Evolutionary conservation across 192 early-diverging fungal species (phyloP).

Genomic region (Coemansia sp.): DNA sequence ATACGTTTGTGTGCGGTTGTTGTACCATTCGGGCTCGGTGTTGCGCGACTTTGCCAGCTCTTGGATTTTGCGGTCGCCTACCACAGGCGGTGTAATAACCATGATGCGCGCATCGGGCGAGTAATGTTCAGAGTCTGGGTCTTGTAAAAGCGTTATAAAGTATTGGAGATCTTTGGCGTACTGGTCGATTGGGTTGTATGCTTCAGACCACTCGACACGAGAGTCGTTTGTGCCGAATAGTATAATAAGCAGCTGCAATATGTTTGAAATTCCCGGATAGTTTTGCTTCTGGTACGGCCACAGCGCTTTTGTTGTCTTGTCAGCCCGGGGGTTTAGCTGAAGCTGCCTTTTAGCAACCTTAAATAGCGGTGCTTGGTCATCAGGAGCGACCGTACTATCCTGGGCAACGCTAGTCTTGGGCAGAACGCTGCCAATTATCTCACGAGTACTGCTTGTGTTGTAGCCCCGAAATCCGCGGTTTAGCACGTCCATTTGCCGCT

Average conservation of each 20-base stretch:
- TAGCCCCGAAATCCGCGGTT: slow-evolving; percentile 83
- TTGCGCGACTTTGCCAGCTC: background rate
- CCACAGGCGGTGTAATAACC: slow-evolving; percentile 69
- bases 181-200: slow-evolving; percentile 62
- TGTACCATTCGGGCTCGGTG: slow-evolving; percentile 11
- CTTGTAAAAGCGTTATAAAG: slow-evolving; percentile 60
- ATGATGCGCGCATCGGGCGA: slow-evolving; percentile 64
- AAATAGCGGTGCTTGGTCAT: background rate
- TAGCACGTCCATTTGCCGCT: slow-evolving; percentile 71
- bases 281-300: slow-evolving; percentile 3
- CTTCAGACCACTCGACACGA: slow-evolving; percentile 41
- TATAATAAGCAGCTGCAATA: slow-evolving; percentile 14
- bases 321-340: background rate
- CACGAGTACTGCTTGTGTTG: slow-evolving; percentile 62
- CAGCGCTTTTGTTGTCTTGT: background rate
- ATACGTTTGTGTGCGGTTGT: slow-evolving; percentile 54
- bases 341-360: background rate
- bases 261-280: background rate
- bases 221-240: slow-evolving; percentile 87
- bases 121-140: slow-evolving; percentile 55
- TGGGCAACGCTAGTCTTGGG: slow-evolving; percentile 23
- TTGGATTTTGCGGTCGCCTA: slow-evolving; percentile 55
- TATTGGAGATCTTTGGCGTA: slow-evolving; percentile 63
- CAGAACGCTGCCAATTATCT: slow-evolving; percentile 59
- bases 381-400: background rate